Evolutionary conservation across 2,329 filamentous ascomycete genomes (phyloP).

Genomic region (Stagonosporopsis rhizophila): DNA sequence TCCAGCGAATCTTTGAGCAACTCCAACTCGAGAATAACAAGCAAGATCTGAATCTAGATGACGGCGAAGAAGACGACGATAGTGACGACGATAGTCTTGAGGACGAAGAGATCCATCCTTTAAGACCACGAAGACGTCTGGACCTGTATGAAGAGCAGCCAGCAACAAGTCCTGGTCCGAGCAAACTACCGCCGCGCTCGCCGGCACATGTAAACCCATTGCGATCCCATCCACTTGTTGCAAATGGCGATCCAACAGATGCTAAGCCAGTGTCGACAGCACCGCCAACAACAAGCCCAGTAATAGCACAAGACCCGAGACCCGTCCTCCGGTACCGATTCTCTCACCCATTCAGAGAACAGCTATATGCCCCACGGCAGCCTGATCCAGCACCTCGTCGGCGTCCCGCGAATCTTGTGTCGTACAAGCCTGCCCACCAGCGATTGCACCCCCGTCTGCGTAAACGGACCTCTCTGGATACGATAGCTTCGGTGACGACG

Average conservation of each 20-base stretch:
- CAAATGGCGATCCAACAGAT: background rate
- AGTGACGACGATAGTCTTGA: conserved; percentile 14
- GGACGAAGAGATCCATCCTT: conserved; percentile 26
- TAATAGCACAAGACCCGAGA: conserved; percentile 7
- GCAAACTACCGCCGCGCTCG: conserved; percentile 11
- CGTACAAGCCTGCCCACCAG: conserved; percentile 28
- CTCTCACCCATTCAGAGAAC: conserved; percentile 22
- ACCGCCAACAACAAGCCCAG: conserved; percentile 3
- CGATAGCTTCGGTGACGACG: conserved; percentile 42
- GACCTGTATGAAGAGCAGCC: background rate
- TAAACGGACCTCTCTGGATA: conserved; percentile 41
- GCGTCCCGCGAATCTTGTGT: conserved; percentile 26
- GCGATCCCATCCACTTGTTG: conserved; percentile 23
- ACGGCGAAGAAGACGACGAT: conserved; percentile 1
- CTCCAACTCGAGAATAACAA: conserved; percentile 13
- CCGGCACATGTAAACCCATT: conserved; percentile 30
- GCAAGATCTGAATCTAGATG: background rate
- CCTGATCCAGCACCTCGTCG: conserved; percentile 21
- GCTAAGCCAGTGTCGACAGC: conserved; percentile 9
- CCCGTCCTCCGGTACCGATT: conserved; percentile 7
- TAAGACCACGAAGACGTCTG: conserved; percentile 26
- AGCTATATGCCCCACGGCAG: conserved; percentile 12
- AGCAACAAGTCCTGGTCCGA: conserved; percentile 6
- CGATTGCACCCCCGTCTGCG: conserved; percentile 31
- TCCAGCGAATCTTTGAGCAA: conserved; percentile 21